Evolutionary conservation across 2,329 filamentous ascomycete genomes (phyloP).

Genomic region (Xylaria sp.): DNA sequence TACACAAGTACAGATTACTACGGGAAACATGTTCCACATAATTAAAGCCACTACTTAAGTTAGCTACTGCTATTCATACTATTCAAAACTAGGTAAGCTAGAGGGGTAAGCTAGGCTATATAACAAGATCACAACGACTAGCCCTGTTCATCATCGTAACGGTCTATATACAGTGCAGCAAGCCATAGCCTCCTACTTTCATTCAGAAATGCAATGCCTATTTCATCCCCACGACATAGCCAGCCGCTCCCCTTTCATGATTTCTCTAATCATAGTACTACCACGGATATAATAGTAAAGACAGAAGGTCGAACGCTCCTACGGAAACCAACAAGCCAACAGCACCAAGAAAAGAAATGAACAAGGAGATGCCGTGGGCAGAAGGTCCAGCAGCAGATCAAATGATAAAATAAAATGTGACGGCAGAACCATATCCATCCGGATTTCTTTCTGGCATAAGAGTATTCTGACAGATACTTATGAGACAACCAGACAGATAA

Average conservation of each 20-base stretch:
- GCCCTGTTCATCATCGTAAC: neutral
- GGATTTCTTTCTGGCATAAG: conserved; percentile 4
- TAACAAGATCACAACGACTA: neutral
- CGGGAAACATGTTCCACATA: neutral
- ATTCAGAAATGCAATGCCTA: neutral
- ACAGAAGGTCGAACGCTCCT: neutral
- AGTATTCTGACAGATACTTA: conserved; percentile 2
- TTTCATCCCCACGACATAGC: neutral
- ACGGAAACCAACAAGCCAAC: neutral
- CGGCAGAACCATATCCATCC: conserved; percentile 2
- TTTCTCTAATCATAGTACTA: neutral
- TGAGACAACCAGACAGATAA: neutral
- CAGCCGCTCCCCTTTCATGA: neutral
- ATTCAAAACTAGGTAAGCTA: conserved; percentile 12
- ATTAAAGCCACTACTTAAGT: neutral
- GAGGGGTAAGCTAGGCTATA: conserved; percentile 14
- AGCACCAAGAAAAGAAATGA: neutral
- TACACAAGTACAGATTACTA: neutral
- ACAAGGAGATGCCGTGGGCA: neutral
- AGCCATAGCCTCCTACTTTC: neutral
- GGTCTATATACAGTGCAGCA: conserved; percentile 1
- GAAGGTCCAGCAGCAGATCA: neutral
- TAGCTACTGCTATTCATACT: conserved; percentile 7
- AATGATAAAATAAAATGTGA: neutral
- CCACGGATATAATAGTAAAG: neutral